A percentile compares a stretch with the other conserved stretches of the same genome.
These are phyloP conservation scores for Acer negundo DNA, from an alignment of 345 rosid species.

Conservation along the genomic window DNA sequence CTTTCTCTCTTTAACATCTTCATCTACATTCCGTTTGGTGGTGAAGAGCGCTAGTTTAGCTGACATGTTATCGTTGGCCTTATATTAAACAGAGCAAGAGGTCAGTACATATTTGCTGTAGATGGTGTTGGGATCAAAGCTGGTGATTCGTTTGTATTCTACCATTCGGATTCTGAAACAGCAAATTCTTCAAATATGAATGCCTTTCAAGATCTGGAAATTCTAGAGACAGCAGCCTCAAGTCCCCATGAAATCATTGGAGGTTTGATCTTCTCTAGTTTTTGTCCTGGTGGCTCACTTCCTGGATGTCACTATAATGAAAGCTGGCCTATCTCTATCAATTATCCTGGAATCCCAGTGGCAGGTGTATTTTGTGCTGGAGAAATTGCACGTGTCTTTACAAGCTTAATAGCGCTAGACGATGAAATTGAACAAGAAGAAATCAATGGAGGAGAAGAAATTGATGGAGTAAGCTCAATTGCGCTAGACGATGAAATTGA, in stretches of 20 bases:
- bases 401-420: slow-evolving; percentile 6
- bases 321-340: slow-evolving; percentile 29
- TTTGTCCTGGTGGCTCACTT: slow-evolving; percentile 10
- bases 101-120: slow-evolving; percentile 20
- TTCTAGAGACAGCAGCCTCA: slow-evolving; percentile 13
- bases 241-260: slow-evolving; percentile 27
- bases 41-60: no score
- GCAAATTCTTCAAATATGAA: slow-evolving; percentile 22
- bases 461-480: background rate
- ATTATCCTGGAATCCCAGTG: slow-evolving; percentile 33
- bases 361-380: slow-evolving; percentile 39
- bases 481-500: slow-evolving; percentile 10
- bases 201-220: slow-evolving; percentile 16
- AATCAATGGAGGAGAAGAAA: background rate
- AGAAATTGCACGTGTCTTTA: slow-evolving; percentile 37
- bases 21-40: no score
- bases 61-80: background rate
- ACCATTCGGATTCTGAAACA: slow-evolving; percentile 37
- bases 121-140: slow-evolving; percentile 33
- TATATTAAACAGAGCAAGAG: slow-evolving; percentile 22
- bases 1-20: no score
- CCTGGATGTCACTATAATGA: slow-evolving; percentile 2
- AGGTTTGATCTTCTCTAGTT: slow-evolving; percentile 39
- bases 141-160: slow-evolving; percentile 38
- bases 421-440: slow-evolving; percentile 14